Base-by-base conservation (phyloP, 768 basidiomycete species). In the Mycena amicta region DNA sequence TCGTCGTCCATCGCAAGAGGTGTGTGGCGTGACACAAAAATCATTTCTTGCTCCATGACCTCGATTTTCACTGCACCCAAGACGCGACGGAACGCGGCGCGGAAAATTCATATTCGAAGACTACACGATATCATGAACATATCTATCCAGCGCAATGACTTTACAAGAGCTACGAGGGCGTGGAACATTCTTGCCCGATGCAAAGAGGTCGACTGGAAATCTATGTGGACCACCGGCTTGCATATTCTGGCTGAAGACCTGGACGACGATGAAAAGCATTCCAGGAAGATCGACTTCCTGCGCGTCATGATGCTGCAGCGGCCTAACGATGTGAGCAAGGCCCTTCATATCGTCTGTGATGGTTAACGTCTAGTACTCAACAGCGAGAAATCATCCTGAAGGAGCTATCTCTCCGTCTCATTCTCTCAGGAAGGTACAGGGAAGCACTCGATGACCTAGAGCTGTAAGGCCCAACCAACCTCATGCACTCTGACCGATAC, bases 401-500 rank as follows among this genome's bases (percentile, higher is more conserved):
- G 64, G 93, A 95, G 67, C 73, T 95, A 3, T 75, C 90, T 11
- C 78, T 93, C 25, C 78, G 84, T 29, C 76, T 94, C 22, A 84
- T 94, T 55, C 64, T 81, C 20, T 70, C 78, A 20, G 80, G 77
- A 4, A 80, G 79, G 66, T 78, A 89, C 65, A 78, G 80, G 55
- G 84, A 88, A 53, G 95, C 94, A 1, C 74, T 94, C 54, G 89
- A 93, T 59, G 92, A 97, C 68, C 75, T 96, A 13, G 92, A 95
- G 68, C 79, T 95, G 92, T 94, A 73, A 62, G 83, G 72, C 18
- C 27, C 4, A 23, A 8, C 47, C 5, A 58, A 25, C 33, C 2
- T n/a, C n/a, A n/a, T 4, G 12, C 53, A 20, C 23, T 56, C 3
- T 22, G 16, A 12, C 18, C 13, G 46, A 50, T 46, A 43, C 39